These are phyloP conservation scores for Ceratobasidium sp. DNA, from an alignment of 1,284 basidiomycete species.

Conservation along the genomic window DNA sequence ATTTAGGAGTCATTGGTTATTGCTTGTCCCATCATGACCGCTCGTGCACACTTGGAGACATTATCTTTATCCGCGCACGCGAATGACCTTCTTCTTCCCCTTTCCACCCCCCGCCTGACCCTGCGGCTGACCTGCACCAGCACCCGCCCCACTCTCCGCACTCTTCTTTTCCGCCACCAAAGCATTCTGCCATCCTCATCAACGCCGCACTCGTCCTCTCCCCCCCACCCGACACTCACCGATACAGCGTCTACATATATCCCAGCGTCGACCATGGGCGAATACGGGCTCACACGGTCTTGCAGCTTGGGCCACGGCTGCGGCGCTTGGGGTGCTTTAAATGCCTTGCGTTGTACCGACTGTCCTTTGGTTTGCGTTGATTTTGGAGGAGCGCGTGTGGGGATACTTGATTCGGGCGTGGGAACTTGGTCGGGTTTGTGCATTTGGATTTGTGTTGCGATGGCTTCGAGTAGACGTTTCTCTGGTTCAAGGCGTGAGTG, in stretches of 20 bases:
- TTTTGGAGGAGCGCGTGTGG: constrained; percentile 37
- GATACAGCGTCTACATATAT: constrained; percentile 47
- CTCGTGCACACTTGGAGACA: neutral
- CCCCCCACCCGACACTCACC: constrained; percentile 58
- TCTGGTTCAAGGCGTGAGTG: constrained; percentile 63
- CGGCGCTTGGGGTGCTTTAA: constrained; percentile 43
- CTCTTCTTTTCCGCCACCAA: constrained; percentile 35
- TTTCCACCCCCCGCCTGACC: constrained; percentile 44
- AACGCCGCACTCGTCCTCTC: constrained; percentile 52
- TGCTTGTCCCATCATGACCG: neutral
- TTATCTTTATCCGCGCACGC: constrained; percentile 39
- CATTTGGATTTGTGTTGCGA: constrained; percentile 80
- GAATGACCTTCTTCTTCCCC: constrained; percentile 50
- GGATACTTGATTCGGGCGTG: constrained; percentile 55
- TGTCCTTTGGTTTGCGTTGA: constrained; percentile 5
- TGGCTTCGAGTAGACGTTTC: constrained; percentile 83
- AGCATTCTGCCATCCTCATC: constrained; percentile 54
- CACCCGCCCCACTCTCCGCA: constrained; percentile 40
- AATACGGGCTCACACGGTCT: constrained; percentile 53
- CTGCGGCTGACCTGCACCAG: constrained; percentile 29
- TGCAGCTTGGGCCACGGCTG: constrained; percentile 51
- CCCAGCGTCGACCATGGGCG: constrained; percentile 34
- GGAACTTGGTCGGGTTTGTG: constrained; percentile 80
- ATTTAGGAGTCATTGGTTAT: constrained; percentile 29
- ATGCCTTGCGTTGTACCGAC: constrained; percentile 34